These are phyloP conservation scores for Physcomitrium patens DNA, from an alignment of 225 moss, liverwort and hornwort species.

Conservation along the genomic window DNA sequence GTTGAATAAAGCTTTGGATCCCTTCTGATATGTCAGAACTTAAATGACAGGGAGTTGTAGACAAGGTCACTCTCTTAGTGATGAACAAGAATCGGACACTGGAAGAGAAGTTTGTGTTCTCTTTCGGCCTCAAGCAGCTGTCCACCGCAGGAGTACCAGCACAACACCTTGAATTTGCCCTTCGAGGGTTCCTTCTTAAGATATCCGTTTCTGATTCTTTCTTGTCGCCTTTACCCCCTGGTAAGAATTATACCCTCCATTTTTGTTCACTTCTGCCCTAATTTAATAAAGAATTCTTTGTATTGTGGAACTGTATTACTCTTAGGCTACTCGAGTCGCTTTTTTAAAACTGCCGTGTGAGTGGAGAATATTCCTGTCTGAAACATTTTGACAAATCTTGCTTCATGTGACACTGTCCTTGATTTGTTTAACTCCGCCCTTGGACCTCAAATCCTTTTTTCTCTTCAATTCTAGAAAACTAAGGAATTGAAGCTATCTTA, in stretches of 20 bases:
- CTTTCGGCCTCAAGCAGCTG: constrained; percentile 61
- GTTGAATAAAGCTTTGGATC: background rate
- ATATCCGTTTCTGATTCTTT: constrained; percentile 69
- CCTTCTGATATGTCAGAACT: no score
- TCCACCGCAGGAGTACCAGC: constrained; percentile 54
- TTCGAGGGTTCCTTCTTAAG: constrained; percentile 87
- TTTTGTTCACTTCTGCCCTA: background rate
- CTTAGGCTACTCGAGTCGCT: background rate
- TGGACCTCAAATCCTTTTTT: no score
- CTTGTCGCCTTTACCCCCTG: constrained; percentile 65
- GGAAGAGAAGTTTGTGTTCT: constrained; percentile 90
- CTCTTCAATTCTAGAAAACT: background rate
- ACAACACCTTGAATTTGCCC: constrained; percentile 75
- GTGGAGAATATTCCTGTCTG: background rate
- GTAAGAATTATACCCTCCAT: constrained; percentile 27
- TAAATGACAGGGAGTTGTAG: constrained; percentile 61
- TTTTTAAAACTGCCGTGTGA: background rate
- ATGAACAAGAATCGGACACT: constrained; percentile 51
- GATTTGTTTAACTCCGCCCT: background rate
- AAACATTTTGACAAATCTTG: background rate
- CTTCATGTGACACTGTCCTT: background rate
- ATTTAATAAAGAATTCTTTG: background rate
- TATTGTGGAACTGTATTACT: background rate
- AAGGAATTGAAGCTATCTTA: background rate
- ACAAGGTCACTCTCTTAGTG: constrained; percentile 74